phyloP scores from a whole-genome alignment of 139 green algal genomes.

The Monoraphidium neglectum region DNA sequence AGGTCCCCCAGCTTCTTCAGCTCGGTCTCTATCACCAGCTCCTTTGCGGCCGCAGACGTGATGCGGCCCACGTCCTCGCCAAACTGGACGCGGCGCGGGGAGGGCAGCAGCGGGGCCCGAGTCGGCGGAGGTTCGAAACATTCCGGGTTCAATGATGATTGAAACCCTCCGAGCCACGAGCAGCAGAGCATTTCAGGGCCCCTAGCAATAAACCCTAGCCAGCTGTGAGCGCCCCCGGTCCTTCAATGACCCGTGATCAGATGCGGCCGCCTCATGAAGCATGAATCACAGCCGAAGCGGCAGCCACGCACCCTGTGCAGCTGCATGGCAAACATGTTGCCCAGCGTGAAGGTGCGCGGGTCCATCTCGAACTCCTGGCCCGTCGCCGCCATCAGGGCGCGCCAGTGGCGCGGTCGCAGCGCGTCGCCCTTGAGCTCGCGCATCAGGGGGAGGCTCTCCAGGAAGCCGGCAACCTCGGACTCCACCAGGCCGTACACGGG shows the following conservation, averaged over 20 bases:
- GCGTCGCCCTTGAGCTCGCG: slow-evolving; percentile 82
- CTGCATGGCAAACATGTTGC: slow-evolving; percentile 80
- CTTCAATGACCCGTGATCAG: too few relatives aligned
- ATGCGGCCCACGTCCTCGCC: slow-evolving; percentile 75
- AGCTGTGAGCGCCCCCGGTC: too few relatives aligned
- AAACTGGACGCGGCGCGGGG: slow-evolving; percentile 55
- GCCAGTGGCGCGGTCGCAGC: slow-evolving; percentile 79
- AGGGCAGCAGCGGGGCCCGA: not conserved
- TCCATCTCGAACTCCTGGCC: slow-evolving; percentile 84
- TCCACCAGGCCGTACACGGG: slow-evolving; percentile 70
- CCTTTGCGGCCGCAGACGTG: slow-evolving; percentile 74
- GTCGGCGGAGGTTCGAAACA: too few relatives aligned
- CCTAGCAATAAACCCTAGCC: too few relatives aligned
- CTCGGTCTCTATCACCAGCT: slow-evolving; percentile 90
- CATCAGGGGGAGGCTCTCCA: slow-evolving; percentile 83
- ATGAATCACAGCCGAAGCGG: too few relatives aligned
- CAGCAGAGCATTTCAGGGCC: too few relatives aligned
- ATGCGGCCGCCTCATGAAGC: too few relatives aligned
- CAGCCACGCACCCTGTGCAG: slow-evolving; percentile 46
- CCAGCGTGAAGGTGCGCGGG: slow-evolving; percentile 84
- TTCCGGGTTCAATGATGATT: too few relatives aligned
- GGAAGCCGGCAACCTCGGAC: slow-evolving; percentile 75
- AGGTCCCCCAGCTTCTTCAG: slow-evolving; percentile 79
- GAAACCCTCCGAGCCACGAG: too few relatives aligned
- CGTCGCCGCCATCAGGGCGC: slow-evolving; percentile 76